Conservation (phyloP, 805 yeast genomes). For the Starmerella powellii region DNA sequence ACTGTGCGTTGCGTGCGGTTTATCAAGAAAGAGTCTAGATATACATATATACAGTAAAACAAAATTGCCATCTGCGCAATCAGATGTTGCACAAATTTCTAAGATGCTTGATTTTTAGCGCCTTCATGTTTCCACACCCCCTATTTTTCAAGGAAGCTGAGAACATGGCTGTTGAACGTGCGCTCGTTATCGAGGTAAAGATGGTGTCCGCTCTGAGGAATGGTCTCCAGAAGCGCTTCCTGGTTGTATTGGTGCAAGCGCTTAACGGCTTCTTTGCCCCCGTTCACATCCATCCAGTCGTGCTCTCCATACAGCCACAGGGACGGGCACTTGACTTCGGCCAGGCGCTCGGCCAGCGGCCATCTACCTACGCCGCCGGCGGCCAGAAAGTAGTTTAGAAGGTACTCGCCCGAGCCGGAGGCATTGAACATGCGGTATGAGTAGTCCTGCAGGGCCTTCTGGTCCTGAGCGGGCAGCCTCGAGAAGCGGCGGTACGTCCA, state of each 20-base stretch:
- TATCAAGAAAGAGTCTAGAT: no score
- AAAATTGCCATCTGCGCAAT: no score
- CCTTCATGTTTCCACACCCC: no score
- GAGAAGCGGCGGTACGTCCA: conserved; percentile 82
- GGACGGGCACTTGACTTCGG: conserved; percentile 42
- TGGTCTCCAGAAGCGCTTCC: conserved; percentile 25
- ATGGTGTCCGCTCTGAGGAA: conserved; percentile 60
- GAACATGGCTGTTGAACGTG: conserved; percentile 41
- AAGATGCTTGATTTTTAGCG: no score
- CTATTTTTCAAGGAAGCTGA: conserved; percentile 42
- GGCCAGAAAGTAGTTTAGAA: conserved; percentile 67
- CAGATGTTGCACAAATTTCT: no score
- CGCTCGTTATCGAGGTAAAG: conserved; percentile 50
- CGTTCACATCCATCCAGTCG: conserved; percentile 52
- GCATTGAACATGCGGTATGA: conserved; percentile 75
- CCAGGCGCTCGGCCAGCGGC: conserved; percentile 48
- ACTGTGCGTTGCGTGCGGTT: no score
- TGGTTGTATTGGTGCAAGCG: conserved; percentile 21
- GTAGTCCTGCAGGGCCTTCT: conserved; percentile 55
- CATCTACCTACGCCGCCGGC: conserved; percentile 85
- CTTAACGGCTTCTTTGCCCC: conserved; percentile 31
- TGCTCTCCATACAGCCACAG: conserved; percentile 77
- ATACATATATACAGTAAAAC: no score
- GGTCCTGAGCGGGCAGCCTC: conserved; percentile 36
- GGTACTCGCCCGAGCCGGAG: conserved; percentile 86